Evolutionary conservation across 106 monocot genomes (phyloP), one percentile per base, ranked within the genome.

Genomic region (Triglochin maritima): DNA sequence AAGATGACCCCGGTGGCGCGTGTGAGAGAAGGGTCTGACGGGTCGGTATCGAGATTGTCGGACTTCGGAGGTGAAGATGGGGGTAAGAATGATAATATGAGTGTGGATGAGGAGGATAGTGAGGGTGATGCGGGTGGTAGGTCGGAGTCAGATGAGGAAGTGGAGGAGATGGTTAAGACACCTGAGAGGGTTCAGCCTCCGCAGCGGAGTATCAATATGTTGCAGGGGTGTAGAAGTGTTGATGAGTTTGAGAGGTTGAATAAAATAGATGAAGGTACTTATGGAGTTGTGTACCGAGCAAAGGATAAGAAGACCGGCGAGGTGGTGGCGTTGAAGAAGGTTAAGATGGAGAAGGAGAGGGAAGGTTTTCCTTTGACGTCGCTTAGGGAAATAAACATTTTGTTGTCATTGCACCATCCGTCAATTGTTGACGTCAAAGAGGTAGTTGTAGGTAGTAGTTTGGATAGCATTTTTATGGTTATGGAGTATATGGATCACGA

Each of bases 401-500:
- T 95, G 42, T 47, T 90, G 63, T 87, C 87, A n/a, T 74, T 85
- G 59, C 78, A 95, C 45, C 85, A 95, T 51, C 82, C 80, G n/a
- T 87, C 87, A 5, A 90, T 95, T 76, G 87, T 95, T 3, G 89
- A 89, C 68, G 93, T 89, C 44, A 93, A 93, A 72, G 93, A 93
- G 76, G 93, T 93, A 50, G 86, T 89, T 68, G 73, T 93, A 49
- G 93, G 89, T 9, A 77, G 74, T 62, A 81, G 72, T 6, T 65
- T 89, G 9, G 80, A 84, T 82, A 82, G 82, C 67, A 89, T 89
- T 56, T 93, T 89, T 52, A 93, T 93, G 89, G 93, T 89, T 7
- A 93, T 93, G 89, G 93, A 93, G 69, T 93, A 89, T 70, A 93
- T 89, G 93, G 89, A 93, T 9, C 93, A 93, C 76, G 89, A 93